phyloP scores from a whole-genome alignment of 2,329 filamentous ascomycete genomes.

The Botrytis fragariae region DNA sequence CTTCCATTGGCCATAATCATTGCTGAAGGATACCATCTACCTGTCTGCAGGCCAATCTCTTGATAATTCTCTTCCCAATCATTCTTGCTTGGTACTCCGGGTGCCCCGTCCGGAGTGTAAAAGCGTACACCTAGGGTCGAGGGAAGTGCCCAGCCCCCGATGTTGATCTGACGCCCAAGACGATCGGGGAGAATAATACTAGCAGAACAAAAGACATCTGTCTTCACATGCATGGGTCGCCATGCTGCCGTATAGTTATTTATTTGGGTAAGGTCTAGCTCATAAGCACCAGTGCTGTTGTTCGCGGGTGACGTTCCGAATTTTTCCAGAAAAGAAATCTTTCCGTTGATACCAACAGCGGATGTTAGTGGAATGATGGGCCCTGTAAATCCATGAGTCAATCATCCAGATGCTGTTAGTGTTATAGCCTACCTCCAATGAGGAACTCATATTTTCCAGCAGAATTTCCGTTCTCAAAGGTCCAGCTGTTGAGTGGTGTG shows the following conservation, averaged over 20 bases:
- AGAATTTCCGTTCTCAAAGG: slow-evolving; percentile 48
- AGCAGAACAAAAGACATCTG: slow-evolving; percentile 66
- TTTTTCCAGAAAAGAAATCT: slow-evolving; percentile 61
- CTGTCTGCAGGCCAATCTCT: slow-evolving; percentile 53
- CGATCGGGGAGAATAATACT: slow-evolving; percentile 63
- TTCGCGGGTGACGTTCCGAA: slow-evolving; percentile 52
- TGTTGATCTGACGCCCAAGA: slow-evolving; percentile 60
- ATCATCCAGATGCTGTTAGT: background rate
- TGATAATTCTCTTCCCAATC: slow-evolving; percentile 63
- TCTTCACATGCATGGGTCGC: slow-evolving; percentile 61
- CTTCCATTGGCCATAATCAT: slow-evolving; percentile 66
- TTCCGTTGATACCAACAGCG: slow-evolving; percentile 55
- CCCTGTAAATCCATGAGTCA: slow-evolving; percentile 8
- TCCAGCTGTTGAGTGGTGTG: slow-evolving; percentile 51
- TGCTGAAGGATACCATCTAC: slow-evolving; percentile 63
- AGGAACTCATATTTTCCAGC: slow-evolving; percentile 59
- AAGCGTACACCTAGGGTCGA: slow-evolving; percentile 61
- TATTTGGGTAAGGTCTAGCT: slow-evolving; percentile 56
- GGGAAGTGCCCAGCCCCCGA: slow-evolving; percentile 65
- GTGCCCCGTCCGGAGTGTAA: slow-evolving; percentile 58
- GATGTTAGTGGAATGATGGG: slow-evolving; percentile 58
- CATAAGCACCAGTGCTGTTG: slow-evolving; percentile 64
- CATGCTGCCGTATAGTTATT: slow-evolving; percentile 55
- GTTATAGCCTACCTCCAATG: slow-evolving; percentile 46
- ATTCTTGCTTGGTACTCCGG: slow-evolving; percentile 56